Conservation (phyloP, 148 eudicot genomes). For the Drosera capensis region DNA sequence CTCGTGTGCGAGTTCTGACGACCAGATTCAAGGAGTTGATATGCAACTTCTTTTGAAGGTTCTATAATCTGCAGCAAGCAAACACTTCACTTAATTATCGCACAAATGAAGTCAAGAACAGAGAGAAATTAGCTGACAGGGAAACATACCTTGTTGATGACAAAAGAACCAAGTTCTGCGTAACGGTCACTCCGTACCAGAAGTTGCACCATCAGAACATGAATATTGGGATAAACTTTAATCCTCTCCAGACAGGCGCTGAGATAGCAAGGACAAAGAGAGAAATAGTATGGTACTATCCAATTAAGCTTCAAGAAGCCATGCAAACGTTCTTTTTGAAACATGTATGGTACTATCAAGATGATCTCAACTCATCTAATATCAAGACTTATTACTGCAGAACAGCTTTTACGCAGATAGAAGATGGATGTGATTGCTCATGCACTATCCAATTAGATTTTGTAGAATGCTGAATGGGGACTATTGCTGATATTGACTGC, state of each 20-base stretch:
- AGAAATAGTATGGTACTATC: neutral
- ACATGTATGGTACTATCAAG: too few species aligned
- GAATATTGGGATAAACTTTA: constrained; percentile 49
- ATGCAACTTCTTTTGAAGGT: constrained; percentile 89
- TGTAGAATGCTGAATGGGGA: too few species aligned
- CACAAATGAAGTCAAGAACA: neutral
- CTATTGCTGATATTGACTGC: too few species aligned
- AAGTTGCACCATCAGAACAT: constrained; percentile 55
- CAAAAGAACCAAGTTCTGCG: constrained; percentile 66
- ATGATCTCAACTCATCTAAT: too few species aligned
- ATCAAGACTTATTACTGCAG: too few species aligned
- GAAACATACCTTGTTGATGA: constrained; percentile 62
- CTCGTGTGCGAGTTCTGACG: constrained; percentile 48
- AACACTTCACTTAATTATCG: neutral
- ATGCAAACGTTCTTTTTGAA: too few species aligned
- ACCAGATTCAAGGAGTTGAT: constrained; percentile 70
- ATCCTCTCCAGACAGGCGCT: constrained; percentile 68
- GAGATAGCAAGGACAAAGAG: constrained; percentile 13
- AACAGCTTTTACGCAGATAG: too few species aligned
- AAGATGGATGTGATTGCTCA: too few species aligned
- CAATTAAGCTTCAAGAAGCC: too few species aligned
- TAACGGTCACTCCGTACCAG: constrained; percentile 57
- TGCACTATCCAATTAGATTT: too few species aligned
- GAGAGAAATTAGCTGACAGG: neutral
- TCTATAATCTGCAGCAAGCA: constrained; percentile 61